phyloP scores from a whole-genome alignment of 2,329 filamentous ascomycete genomes.

The Mollisia scopiformis region DNA sequence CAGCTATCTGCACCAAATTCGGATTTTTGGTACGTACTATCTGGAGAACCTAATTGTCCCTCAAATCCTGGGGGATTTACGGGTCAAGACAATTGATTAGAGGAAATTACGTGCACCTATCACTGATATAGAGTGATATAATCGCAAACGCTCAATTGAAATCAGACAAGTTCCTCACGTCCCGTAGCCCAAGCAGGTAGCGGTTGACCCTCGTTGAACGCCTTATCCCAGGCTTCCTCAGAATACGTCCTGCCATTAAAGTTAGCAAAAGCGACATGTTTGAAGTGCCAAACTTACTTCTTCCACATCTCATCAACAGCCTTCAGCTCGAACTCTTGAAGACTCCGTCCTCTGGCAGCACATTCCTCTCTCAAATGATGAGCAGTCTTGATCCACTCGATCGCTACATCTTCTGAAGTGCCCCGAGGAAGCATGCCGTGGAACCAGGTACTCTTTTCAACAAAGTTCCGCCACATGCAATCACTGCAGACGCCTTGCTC shows the following conservation, averaged over 20 bases:
- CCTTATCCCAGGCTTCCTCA: background rate
- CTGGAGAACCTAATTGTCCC: too few relatives aligned
- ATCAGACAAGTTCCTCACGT: background rate
- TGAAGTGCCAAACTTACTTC: too few relatives aligned
- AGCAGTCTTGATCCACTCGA: background rate
- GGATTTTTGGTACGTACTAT: too few relatives aligned
- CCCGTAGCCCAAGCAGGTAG: background rate
- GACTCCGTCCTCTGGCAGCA: background rate
- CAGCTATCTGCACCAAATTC: too few relatives aligned
- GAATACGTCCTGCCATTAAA: too few relatives aligned
- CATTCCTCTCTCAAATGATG: background rate
- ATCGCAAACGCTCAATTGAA: background rate
- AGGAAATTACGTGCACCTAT: too few relatives aligned
- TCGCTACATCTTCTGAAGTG: background rate
- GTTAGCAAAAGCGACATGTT: too few relatives aligned
- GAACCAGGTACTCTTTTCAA: background rate
- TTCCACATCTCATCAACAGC: background rate
- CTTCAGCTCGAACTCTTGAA: background rate
- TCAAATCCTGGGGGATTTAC: too few relatives aligned
- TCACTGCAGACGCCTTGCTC: slow-evolving; percentile 1
- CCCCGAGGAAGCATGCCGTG: background rate
- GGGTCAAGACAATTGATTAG: too few relatives aligned
- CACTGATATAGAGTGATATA: background rate
- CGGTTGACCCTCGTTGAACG: background rate
- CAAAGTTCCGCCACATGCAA: background rate